Conservation (phyloP, 2,329 filamentous ascomycete species). For the Annulohypoxylon truncatum region DNA sequence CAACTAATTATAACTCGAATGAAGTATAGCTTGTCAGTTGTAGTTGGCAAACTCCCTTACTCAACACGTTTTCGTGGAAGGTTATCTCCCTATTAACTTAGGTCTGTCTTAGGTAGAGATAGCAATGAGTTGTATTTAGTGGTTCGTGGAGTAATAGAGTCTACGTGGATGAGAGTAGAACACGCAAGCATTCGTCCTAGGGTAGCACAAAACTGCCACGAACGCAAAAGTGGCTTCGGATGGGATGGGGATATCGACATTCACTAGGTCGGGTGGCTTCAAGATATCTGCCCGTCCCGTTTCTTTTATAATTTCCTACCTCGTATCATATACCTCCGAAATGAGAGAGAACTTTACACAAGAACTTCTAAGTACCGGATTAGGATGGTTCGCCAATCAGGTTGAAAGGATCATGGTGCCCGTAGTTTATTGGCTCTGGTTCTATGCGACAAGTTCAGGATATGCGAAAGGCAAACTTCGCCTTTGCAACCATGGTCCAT, state of each 20-base stretch:
- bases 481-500: neutral
- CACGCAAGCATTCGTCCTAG: slow-evolving; percentile 2
- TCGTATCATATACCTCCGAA: neutral
- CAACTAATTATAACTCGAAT: neutral
- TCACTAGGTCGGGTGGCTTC: slow-evolving; percentile 1
- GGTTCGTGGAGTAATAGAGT: neutral
- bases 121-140: neutral
- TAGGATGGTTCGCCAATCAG: neutral
- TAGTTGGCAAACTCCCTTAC: neutral
- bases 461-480: neutral
- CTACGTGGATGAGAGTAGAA: neutral
- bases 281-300: neutral
- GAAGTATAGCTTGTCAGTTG: neutral
- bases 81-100: neutral
- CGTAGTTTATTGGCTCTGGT: neutral
- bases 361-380: neutral
- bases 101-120: neutral
- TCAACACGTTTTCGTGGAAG: neutral
- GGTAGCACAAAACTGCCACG: slow-evolving; percentile 1
- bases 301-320: neutral
- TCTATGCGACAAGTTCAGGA: neutral
- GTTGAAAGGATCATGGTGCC: neutral
- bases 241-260: neutral
- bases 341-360: neutral
- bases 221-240: neutral